These are phyloP conservation scores for Drechslera avenae DNA, from an alignment of 2,329 filamentous ascomycete species.

Conservation along the genomic window DNA sequence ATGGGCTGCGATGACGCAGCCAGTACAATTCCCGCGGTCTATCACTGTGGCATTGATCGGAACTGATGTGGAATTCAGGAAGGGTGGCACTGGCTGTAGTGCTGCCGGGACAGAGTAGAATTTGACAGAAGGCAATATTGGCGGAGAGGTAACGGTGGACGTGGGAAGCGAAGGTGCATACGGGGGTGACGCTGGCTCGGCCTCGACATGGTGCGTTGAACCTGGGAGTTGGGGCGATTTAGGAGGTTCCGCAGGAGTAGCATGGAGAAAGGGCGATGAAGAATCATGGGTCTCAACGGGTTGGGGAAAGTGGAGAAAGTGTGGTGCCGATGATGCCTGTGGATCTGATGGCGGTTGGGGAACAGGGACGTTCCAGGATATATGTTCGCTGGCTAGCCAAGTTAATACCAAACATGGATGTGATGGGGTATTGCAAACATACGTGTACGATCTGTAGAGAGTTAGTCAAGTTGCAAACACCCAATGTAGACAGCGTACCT, in stretches of 20 bases:
- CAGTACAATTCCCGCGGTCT: constrained; percentile 29
- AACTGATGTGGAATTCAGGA: background rate
- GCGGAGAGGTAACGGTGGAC: background rate
- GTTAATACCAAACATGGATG: constrained; percentile 1
- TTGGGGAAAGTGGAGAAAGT: background rate
- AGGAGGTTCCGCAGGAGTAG: too few relatives aligned
- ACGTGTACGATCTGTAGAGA: constrained; percentile 27
- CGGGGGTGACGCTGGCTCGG: background rate
- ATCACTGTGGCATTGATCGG: background rate
- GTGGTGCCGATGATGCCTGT: background rate
- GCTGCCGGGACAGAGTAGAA: background rate
- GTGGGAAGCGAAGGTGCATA: background rate
- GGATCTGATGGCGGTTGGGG: constrained; percentile 3
- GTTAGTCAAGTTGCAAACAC: constrained; percentile 9
- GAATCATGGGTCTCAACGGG: too few relatives aligned
- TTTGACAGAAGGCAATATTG: background rate
- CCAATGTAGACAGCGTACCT: constrained; percentile 24
- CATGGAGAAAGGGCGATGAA: background rate
- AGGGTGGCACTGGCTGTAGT: background rate
- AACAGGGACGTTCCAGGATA: background rate
- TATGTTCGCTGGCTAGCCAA: background rate
- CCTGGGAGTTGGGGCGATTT: background rate
- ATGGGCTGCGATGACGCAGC: constrained; percentile 37
- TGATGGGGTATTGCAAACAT: background rate
- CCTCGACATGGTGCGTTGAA: background rate